These are phyloP conservation scores for Salisapilia sapeloensis DNA, from an alignment of 352 stramenopile genomes.

Conservation along the genomic window DNA sequence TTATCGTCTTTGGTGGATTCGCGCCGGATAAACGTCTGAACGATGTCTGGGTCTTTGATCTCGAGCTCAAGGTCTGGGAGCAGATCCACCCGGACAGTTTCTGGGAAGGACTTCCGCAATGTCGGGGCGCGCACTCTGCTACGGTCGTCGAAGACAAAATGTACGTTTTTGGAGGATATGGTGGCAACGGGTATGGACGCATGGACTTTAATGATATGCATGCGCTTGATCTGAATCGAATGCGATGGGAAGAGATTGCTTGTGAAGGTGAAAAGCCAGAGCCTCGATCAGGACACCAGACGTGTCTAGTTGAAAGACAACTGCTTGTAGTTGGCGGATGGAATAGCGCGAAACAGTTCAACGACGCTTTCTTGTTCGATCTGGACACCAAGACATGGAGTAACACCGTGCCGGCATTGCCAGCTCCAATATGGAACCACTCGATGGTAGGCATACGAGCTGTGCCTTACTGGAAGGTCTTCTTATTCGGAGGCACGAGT, in stretches of 20 bases:
- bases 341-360: slow-evolving; percentile 92
- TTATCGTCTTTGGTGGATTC: slow-evolving; percentile 93
- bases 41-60: slow-evolving; percentile 94
- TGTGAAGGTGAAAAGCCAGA: slow-evolving; percentile 82
- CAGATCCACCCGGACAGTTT: slow-evolving; percentile 78
- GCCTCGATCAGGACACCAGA: slow-evolving; percentile 86
- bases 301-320: slow-evolving; percentile 76
- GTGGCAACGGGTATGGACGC: slow-evolving; percentile 87
- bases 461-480: slow-evolving; percentile 96
- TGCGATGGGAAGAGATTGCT: slow-evolving; percentile 82
- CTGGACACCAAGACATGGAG: slow-evolving; percentile 77
- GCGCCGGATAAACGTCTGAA: slow-evolving; percentile 87
- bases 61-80: slow-evolving; percentile 85
- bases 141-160: slow-evolving; percentile 82
- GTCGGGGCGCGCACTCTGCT: slow-evolving; percentile 83
- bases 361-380: slow-evolving; percentile 92
- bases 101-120: slow-evolving; percentile 81
- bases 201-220: slow-evolving; percentile 93
- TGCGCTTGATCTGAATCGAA: slow-evolving; percentile 80
- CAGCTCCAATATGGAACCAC: slow-evolving; percentile 87
- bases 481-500: slow-evolving; percentile 94
- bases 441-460: slow-evolving; percentile 85
- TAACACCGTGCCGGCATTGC: slow-evolving; percentile 24
- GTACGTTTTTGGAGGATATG: slow-evolving; percentile 93
- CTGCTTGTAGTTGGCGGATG: slow-evolving; percentile 92